Percentiles rank a stretch among this genome's conserved stretches.
Conservation (phyloP, 1,284 basidiomycete genomes). For the Ustilago shanxiensis region DNA sequence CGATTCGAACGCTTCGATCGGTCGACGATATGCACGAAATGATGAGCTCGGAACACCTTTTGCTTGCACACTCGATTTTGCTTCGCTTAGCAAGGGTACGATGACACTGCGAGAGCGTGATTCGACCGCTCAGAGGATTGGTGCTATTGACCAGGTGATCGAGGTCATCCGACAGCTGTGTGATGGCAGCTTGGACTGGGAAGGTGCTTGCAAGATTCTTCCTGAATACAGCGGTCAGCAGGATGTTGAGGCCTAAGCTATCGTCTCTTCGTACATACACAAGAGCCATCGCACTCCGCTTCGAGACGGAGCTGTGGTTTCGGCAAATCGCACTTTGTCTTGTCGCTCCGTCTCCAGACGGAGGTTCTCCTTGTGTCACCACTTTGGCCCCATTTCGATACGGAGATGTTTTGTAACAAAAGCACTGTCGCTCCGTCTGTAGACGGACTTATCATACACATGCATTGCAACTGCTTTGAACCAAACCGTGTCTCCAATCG, state of each 20-base stretch:
- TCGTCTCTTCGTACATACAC: not conserved
- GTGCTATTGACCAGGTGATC: slow-evolving; percentile 90
- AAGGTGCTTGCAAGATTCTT: slow-evolving; percentile 80
- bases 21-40: slow-evolving; percentile 95
- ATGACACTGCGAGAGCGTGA: slow-evolving; percentile 80
- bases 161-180: slow-evolving; percentile 75
- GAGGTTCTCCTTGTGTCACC: too few species aligned
- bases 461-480: too few species aligned
- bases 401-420: too few species aligned
- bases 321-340: too few species aligned
- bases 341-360: too few species aligned
- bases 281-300: not conserved
- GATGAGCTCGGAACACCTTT: slow-evolving; percentile 98
- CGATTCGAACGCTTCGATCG: slow-evolving; percentile 94
- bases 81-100: slow-evolving; percentile 77
- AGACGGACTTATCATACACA: too few species aligned
- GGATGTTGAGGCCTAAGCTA: slow-evolving; percentile 59
- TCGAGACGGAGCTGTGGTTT: too few species aligned
- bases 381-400: too few species aligned
- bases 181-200: slow-evolving; percentile 76
- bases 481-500: too few species aligned
- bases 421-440: too few species aligned
- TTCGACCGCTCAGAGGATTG: slow-evolving; percentile 92
- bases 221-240: slow-evolving; percentile 90
- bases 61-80: slow-evolving; percentile 96